Evolutionary conservation across 768 basidiomycete genomes (phyloP), one percentile per base, ranked within the genome.

Genomic region (Suillus discolor): DNA sequence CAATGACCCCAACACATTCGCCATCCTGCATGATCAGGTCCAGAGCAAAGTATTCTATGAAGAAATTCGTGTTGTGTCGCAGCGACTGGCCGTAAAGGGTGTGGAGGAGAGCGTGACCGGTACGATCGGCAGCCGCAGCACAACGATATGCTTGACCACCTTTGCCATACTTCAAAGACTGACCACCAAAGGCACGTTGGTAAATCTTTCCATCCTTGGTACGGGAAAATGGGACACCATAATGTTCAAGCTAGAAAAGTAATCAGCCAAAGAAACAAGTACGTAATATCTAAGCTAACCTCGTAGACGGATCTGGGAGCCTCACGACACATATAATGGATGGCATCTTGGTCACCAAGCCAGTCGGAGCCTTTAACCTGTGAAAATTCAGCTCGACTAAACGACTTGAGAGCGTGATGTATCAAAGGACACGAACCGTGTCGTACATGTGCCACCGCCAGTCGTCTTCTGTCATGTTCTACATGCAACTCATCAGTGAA

Each of bases 371-470:
- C 97, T 85, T 99, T 99, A 65, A 99, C 97, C 88, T 94, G 71
- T 60, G 38, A n/a, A 45, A 65, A 62, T 72, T 67, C 60, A 75
- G 65, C 20, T 36, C 20, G 15, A 36, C 34, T 36, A n/a, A 36
- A 36, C 65, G 42, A 69, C 68, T 38, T 12, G 41, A 57, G 38
- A 47, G 44, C 38, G n/a, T 28, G 39, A 47, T 51, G 53, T 63
- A 57, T 41, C 54, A 25, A 42, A 57, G 7, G 65, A 53, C 15
- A 78, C 91, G 72, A 76, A 94, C 94, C 61, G 93, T 95, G 75
- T 94, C 94, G 74, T 95, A 97, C 95, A 97, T 97, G 76, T 97
- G 96, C 96, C 96, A 97, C 79, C 96, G 83, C 96, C 96, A 99
- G 77, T 99, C 96, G 74, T 99, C 97, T 81, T 99, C 97, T 5